phyloP scores from a whole-genome alignment of 2,329 filamentous ascomycete species.

The Phaeoacremonium minimum region DNA sequence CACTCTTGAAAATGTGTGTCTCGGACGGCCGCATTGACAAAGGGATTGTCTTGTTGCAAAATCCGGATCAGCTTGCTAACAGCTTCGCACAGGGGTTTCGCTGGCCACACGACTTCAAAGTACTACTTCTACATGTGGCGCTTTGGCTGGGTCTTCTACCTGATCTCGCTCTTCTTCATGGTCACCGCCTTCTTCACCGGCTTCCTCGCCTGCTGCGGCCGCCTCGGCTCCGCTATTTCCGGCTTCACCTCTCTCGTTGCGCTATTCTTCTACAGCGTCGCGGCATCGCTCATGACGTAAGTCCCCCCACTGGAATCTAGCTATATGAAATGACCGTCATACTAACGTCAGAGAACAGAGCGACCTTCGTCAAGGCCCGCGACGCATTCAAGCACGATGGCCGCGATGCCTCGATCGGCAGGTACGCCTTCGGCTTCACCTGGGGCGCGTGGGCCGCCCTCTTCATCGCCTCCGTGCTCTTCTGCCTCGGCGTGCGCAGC shows the following conservation, averaged over 20 bases:
- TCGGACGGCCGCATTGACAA: too few species aligned
- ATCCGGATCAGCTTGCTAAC: conserved; percentile 2
- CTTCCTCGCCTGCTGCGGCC: conserved; percentile 66
- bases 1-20: too few species aligned
- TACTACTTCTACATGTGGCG: conserved; percentile 81
- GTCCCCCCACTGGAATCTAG: conserved; percentile 25
- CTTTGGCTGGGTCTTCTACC: conserved; percentile 88
- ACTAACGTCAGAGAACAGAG: conserved; percentile 23
- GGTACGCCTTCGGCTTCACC: conserved; percentile 70
- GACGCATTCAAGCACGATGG: conserved; percentile 56
- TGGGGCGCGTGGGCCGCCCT: conserved; percentile 69
- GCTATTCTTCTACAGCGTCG: conserved; percentile 65
- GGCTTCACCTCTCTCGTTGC: conserved; percentile 54
- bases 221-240: conserved; percentile 65
- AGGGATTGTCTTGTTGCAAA: too few species aligned
- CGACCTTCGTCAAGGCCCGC: conserved; percentile 64
- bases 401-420: conserved; percentile 57
- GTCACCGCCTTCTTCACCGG: conserved; percentile 62
- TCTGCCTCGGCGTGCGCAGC: conserved; percentile 58
- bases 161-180: conserved; percentile 79
- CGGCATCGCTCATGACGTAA: conserved; percentile 72
- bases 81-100: conserved; percentile 28
- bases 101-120: conserved; percentile 47
- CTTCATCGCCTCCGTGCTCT: conserved; percentile 62
- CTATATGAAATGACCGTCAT: too few species aligned